Evolutionary conservation across 768 basidiomycete species (phyloP), one percentile per base, ranked within the genome.

Genomic region (Pleurotus giganteus): DNA sequence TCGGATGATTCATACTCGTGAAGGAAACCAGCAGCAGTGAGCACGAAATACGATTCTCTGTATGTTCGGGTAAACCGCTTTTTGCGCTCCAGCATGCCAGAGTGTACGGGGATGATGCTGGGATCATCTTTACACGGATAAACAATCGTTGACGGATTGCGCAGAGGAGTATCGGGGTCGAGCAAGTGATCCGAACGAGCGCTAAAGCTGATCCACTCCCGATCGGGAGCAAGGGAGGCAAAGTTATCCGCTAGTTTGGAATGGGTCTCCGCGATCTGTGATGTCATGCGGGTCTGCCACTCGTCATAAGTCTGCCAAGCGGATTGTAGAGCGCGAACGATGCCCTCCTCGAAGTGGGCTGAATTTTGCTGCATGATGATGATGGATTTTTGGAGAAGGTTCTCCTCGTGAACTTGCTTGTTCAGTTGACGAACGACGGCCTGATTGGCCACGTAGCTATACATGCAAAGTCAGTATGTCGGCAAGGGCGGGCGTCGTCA

Each of bases 281-380:
- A 66, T 26, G 84, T 80, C 76, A 91, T 89, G 62, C 97, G 91
- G 2, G 88, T 80, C 42, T 88, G 84, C 91, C 91, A 94, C 64
- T 98, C 96, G 63, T 95, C 91, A 66, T 89, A 99, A 0, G 96
- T 98, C 54, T 88, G 83, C 97, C 97, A 99, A 0, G 97, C 94
- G 17, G 93, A 94, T 70, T 98, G 94, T 58, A 99, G 83, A 2
- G 93, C 86, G 56, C 91, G 89, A 24, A 99, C 93, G 63, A 99
- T 91, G 50, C 94, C 95, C 60, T 93, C 91, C 70, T 98, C 97
- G 62, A 99, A 99, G 67, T 95, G 88, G 19, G 95, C 96, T 13
- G 88, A 91, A 68, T 96, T 96, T 60, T 95, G 94, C 63, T 99
- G 96, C 84, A 96, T 98, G 69, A 99, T 95, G 65, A 99, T 86